These are phyloP conservation scores for Cornus controversa DNA, from an alignment of 148 eudicot genomes.

Conservation along the genomic window DNA sequence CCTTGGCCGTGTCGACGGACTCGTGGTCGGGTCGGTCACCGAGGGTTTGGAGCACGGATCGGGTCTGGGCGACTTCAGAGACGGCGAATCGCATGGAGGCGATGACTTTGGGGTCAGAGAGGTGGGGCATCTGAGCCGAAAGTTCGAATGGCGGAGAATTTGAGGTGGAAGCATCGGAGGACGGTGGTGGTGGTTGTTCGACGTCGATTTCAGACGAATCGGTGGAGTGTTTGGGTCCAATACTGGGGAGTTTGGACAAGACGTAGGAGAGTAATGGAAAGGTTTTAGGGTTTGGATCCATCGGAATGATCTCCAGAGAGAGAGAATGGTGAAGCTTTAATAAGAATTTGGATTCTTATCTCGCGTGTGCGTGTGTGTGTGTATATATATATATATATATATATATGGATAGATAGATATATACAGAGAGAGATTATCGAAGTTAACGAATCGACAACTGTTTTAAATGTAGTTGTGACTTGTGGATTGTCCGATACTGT, in stretches of 20 bases:
- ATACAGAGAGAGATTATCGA: too few species aligned
- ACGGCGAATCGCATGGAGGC: slow-evolving; percentile 67
- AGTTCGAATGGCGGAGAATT: slow-evolving; percentile 48
- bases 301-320: neutral
- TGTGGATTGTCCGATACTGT: too few species aligned
- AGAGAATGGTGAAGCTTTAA: neutral
- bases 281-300: slow-evolving; percentile 68
- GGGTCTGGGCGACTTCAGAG: slow-evolving; percentile 59
- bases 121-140: slow-evolving; percentile 66
- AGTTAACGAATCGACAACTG: too few species aligned
- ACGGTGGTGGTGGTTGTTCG: slow-evolving; percentile 44
- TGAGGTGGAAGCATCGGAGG: neutral
- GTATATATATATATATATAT: too few species aligned
- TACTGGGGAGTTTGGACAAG: slow-evolving; percentile 61
- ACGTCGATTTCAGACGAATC: slow-evolving; percentile 60
- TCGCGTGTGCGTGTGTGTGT: too few species aligned
- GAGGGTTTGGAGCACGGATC: slow-evolving; percentile 53
- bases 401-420: too few species aligned
- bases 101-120: slow-evolving; percentile 62
- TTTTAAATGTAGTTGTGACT: too few species aligned
- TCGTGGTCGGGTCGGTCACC: slow-evolving; percentile 87
- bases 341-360: too few species aligned
- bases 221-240: slow-evolving; percentile 28
- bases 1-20: slow-evolving; percentile 58
- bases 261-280: slow-evolving; percentile 83